Conservation (phyloP, 306 rosid genomes). For the Pyrus bretschneideri region DNA sequence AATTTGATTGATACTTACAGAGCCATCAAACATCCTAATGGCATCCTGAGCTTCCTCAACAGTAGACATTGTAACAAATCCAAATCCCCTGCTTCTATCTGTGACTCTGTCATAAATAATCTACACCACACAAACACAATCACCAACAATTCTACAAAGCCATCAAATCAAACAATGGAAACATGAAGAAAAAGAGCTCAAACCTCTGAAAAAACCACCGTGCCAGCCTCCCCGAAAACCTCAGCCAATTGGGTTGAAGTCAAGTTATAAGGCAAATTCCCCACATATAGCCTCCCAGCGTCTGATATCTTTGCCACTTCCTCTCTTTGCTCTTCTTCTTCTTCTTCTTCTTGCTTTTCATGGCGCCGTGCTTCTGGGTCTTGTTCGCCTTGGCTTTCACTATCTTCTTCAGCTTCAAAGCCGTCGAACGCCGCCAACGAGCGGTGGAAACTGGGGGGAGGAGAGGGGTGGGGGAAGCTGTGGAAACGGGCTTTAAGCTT, state of each 20-base stretch:
- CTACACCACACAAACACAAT: slow-evolving; percentile 20
- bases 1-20: slow-evolving; percentile 41
- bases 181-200: slow-evolving; percentile 7
- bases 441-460: slow-evolving; percentile 29
- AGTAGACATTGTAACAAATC: slow-evolving; percentile 75
- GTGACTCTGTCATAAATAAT: slow-evolving; percentile 84
- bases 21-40: slow-evolving; percentile 80
- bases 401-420: slow-evolving; percentile 32
- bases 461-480: slow-evolving; percentile 18
- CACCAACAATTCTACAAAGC: not conserved
- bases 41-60: slow-evolving; percentile 80
- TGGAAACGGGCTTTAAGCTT: slow-evolving; percentile 32
- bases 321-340: slow-evolving; percentile 9
- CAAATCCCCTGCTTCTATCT: slow-evolving; percentile 91
- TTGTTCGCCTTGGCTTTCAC: slow-evolving; percentile 15
- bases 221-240: slow-evolving; percentile 73
- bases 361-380: slow-evolving; percentile 26
- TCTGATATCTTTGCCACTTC: slow-evolving; percentile 32
- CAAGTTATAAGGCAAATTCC: slow-evolving; percentile 70
- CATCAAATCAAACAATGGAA: slow-evolving; percentile 7
- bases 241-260: slow-evolving; percentile 59
- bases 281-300: slow-evolving; percentile 77
- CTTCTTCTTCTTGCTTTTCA: slow-evolving; percentile 17
- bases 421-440: slow-evolving; percentile 43
- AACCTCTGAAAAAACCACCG: slow-evolving; percentile 70